Evolutionary conservation across 306 rosid genomes (phyloP), one percentile per base, ranked within the genome.

Genomic region (Casuarina cunninghamiana): DNA sequence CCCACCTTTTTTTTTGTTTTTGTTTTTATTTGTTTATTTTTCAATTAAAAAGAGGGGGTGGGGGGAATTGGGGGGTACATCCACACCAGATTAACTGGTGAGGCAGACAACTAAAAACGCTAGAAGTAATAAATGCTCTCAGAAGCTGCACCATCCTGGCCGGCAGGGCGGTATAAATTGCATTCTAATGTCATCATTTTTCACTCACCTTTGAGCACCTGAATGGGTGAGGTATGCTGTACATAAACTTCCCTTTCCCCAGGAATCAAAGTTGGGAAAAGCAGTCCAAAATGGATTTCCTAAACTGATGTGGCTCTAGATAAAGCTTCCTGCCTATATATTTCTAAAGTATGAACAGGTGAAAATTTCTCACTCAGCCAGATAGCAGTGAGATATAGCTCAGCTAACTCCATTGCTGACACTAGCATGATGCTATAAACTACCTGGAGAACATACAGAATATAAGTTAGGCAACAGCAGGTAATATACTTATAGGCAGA

Each of bases 361-460:
- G 50, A 65, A 67, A 50, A 42, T 67, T 26, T 66, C 71, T 67
- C 21, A 9, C 16, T 41, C 62, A 73, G 57, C 75, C 38, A 53
- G 66, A 53, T 5, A 53, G 46, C 13, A 53, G 65, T 32, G 26
- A 62, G 55, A 72, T 5, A 12, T 13, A 73, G 21, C 66, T 46
- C 49, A 42, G 50, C 77, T 49, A 45, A 44, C 21, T 65, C 69
- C 26, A 21, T 51, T 68, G 54, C 58, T 43, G 50, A 57, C 19
- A 71, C 53, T 75, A 39, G 50, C 15, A 12, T 50, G 66, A 73
- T 41, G 65, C 79, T 76, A 42, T 57, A 41, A 50, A 50, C 82
- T 89, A 89, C 97, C 96, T 89, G 91, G n/a, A 81, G 84, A 46
- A 49, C 12, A 73, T 61, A 84, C 46, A 70, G 62, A 41, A 77